Base-by-base conservation (phyloP, 2,329 filamentous ascomycete species). In the Botryosphaeria agaves region DNA sequence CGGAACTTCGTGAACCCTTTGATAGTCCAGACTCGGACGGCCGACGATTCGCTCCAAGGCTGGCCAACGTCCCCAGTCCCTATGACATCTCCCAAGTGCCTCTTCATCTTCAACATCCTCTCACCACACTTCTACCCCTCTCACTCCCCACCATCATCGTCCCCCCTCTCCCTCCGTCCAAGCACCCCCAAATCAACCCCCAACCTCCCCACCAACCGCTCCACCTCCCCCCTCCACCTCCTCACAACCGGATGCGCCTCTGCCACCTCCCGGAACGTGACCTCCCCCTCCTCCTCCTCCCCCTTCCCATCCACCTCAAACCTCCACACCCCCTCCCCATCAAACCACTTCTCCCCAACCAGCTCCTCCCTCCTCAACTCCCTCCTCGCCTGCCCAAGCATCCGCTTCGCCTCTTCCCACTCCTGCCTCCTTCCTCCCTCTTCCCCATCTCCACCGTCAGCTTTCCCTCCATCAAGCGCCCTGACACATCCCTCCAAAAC, bases 401-500 rank as follows among this genome's bases (percentile, higher is more conserved):
- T 28, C 14, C 33, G 39, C 11, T 41, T 38, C 3, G 52, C 37
- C 20, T 48, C 44, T 7, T 46, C 40, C 2, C 52, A 23, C 29
- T 38, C 39, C 32, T 52, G 50, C 30, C 55, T 37, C 28, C 51
- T 47, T 21, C 61, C 53, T 1, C 44, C 45, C 2, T 69, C 45
- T 16, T 38, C 5, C 52, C 38, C 18, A 46, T 43, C 17, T 36
- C 38, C 14, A 33, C 33, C 14, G 41, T 25, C 20, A 34, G 28
- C 5, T 16, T 29, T 28, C 5, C 40, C 38, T 14, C 35, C 46
- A 24, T 36, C 41, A 33, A 67, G 39, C 7, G 72, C 69, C 9
- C 57, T 55, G 1, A 60, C 52, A 14, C 93, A 54, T 0, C 78
- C 83, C 45, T 92, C 81, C 5, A 94, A 47, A 3, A 81, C 57